These are phyloP conservation scores for Backusella macrospora DNA, from an alignment of 192 early-diverging fungal genomes.

Conservation along the genomic window DNA sequence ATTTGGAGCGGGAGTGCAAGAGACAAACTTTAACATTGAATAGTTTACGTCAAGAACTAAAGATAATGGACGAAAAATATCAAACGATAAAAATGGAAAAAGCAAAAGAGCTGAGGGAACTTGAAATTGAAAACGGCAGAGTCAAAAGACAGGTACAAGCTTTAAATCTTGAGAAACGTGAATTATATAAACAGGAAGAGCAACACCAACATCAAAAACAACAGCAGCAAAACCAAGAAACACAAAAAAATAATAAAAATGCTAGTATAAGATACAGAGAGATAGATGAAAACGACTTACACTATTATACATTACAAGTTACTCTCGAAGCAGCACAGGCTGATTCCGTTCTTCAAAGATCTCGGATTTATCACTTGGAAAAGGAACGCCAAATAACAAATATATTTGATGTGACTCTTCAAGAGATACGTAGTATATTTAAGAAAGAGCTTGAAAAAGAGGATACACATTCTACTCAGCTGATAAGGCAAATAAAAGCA, in stretches of 20 bases:
- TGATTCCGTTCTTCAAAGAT: not conserved
- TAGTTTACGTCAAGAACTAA: not conserved
- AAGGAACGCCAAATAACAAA: not conserved
- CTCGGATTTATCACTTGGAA: conserved; percentile 9
- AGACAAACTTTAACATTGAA: not conserved
- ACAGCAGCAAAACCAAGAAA: not conserved
- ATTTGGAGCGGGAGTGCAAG: conserved; percentile 14
- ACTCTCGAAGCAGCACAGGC: not conserved
- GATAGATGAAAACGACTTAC: not conserved
- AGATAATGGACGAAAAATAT: not conserved
- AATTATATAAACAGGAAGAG: not conserved
- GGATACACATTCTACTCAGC: not conserved
- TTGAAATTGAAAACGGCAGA: not conserved
- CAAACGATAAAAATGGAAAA: not conserved
- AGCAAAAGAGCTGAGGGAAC: not conserved
- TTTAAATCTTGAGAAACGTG: not conserved
- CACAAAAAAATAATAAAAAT: not conserved
- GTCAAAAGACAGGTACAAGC: not conserved
- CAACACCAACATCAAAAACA: not conserved
- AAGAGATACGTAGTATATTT: not conserved
- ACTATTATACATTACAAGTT: not conserved
- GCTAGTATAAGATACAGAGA: not conserved
- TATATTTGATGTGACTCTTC: not conserved
- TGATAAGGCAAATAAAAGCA: not conserved
- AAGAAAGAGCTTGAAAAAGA: conserved; percentile 5